Evolutionary conservation across 805 yeast genomes (phyloP).

Genomic region (Saturnispora diversa): DNA sequence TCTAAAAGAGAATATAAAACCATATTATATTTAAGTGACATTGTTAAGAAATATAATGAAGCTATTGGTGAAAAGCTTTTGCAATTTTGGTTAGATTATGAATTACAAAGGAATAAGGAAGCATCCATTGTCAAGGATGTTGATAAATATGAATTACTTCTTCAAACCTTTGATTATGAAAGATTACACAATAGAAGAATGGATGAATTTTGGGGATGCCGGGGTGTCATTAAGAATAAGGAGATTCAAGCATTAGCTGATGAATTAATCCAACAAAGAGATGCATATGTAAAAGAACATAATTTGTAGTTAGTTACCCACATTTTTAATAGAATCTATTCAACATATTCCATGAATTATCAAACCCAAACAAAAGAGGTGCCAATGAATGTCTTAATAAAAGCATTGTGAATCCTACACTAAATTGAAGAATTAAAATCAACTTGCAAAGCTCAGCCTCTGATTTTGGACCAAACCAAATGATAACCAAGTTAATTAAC

Average conservation of each 20-base stretch:
- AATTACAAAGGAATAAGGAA: conserved; percentile 69
- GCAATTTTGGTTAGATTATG: conserved; percentile 83
- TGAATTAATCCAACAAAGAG: conserved; percentile 43
- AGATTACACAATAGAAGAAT: conserved; percentile 53
- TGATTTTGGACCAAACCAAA: conserved; percentile 83
- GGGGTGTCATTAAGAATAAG: conserved; percentile 53
- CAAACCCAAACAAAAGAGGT: conserved; percentile 80
- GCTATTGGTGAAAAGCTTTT: conserved; percentile 55
- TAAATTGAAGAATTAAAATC: conserved; percentile 55
- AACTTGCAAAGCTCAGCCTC: conserved; percentile 67
- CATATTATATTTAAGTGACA: conserved; percentile 52
- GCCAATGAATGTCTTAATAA: conserved; percentile 76
- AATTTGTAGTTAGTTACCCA: conserved; percentile 2
- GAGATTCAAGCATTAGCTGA: conserved; percentile 68
- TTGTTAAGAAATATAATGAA: conserved; percentile 59
- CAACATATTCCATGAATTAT: conserved; percentile 49
- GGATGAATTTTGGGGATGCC: conserved; percentile 60
- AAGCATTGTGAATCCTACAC: conserved; percentile 58
- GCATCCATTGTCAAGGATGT: conserved; percentile 90
- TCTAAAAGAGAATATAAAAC: conserved; percentile 73
- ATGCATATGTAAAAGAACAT: conserved; percentile 29
- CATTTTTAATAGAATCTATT: conserved; percentile 21
- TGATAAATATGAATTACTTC: conserved; percentile 81
- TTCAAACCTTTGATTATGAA: conserved; percentile 81
- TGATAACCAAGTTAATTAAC: conserved; percentile 70